Evolutionary conservation across 140 eudicot genomes (phyloP), one percentile per base, ranked within the genome.

Genomic region (Artemisia princeps): DNA sequence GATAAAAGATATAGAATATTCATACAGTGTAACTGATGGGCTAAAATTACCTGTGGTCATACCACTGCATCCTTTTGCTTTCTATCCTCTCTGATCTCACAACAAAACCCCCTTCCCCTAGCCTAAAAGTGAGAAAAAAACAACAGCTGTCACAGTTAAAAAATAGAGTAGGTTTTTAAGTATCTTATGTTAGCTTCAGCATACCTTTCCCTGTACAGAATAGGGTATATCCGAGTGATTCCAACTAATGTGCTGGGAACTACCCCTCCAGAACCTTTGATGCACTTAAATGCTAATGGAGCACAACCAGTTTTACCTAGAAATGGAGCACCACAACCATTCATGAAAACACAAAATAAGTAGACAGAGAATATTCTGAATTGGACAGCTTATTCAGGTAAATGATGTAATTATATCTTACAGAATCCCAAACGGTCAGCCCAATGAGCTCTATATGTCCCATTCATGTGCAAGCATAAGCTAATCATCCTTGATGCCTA

Each of bases 361-460:
- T 2, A 74, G 26, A 58, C 44, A n/a, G 48, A 10, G 61, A 60
- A 55, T 23, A 72, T 10, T 46, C 69, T 56, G 64, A 52, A 49
- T 5, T 26, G 69, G 5, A 40, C 40, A 7, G 16, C 10, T 19
- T 55, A n/a, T 17, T 57, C 15, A 62, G 51, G 62, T 44, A 37
- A 73, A 53, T 23, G 52, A 61, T 26, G 53, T 44, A 77, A 42
- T 6, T 23, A 77, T 53, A 15, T 68, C 96, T 87, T 79, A 92
- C 98, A 83, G 69, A 92, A 85, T 64, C 98, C 98, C 77, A 92
- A 80, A 52, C 96, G 87, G 53, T 83, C 95, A 72, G 91, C 92
- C 98, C 98, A 92, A 23, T 86, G 86, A 82, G 89, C 87, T 85
- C 95, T 85, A 70, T 92, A 92, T 6, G 95, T 92, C 71, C 98